Evolutionary conservation across 352 stramenopile species (phyloP).

Genomic region (Pilasporangium apinafurcum): DNA sequence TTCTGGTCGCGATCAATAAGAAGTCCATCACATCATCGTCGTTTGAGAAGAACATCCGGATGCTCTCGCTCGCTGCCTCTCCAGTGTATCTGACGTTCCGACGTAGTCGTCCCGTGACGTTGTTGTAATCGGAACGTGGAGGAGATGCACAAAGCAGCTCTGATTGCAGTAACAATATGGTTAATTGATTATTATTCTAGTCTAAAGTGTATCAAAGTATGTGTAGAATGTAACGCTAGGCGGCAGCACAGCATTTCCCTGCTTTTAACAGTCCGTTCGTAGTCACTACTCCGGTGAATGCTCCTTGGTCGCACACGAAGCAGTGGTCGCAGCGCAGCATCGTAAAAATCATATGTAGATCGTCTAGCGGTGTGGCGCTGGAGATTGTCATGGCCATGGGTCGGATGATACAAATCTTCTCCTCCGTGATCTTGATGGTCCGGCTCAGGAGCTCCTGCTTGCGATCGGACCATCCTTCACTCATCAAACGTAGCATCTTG

Average conservation of each 20-base stretch:
- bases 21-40: conserved; percentile 82
- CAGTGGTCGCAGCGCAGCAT: conserved; percentile 87
- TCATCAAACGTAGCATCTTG: conserved; percentile 72
- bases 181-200: background rate
- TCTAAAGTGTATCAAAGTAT: conserved; percentile 8
- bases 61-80: conserved; percentile 70
- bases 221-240: too few species aligned
- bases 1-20: conserved; percentile 84
- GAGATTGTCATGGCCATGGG: conserved; percentile 81
- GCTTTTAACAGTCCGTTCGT: conserved; percentile 63
- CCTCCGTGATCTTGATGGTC: conserved; percentile 66
- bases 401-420: conserved; percentile 51
- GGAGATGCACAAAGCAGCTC: background rate
- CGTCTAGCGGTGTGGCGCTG: conserved; percentile 71
- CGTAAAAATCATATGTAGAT: conserved; percentile 89
- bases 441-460: conserved; percentile 57
- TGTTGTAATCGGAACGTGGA: conserved; percentile 30
- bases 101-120: conserved; percentile 43
- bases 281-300: conserved; percentile 77
- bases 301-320: conserved; percentile 83
- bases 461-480: conserved; percentile 47
- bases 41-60: conserved; percentile 84
- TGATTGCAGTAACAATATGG: background rate
- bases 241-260: too few species aligned
- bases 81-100: conserved; percentile 83